These are phyloP conservation scores for Powellomyces hirtus DNA, from an alignment of 192 early-diverging fungal species.

Conservation along the genomic window DNA sequence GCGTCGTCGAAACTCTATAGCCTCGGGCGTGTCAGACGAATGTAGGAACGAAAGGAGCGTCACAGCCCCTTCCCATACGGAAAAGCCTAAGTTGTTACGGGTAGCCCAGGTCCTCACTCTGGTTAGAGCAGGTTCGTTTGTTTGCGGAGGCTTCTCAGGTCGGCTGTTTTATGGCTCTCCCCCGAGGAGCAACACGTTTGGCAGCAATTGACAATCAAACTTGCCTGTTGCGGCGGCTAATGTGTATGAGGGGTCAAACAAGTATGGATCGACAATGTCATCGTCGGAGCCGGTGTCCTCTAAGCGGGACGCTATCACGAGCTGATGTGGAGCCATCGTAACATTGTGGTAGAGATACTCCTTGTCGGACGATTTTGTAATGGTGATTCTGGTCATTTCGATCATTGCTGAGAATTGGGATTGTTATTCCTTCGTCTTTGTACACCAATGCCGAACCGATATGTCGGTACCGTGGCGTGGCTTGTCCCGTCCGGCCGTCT, in stretches of 20 bases:
- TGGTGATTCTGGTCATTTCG: not conserved
- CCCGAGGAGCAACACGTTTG: no score
- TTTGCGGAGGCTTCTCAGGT: no score
- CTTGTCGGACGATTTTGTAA: slow-evolving; percentile 12
- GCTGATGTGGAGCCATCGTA: slow-evolving; percentile 9
- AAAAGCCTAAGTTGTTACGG: slow-evolving; percentile 9
- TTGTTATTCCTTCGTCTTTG: no score
- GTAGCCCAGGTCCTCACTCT: no score
- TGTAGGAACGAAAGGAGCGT: slow-evolving; percentile 22
- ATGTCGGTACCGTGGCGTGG: no score
- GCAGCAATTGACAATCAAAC: no score
- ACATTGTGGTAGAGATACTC: slow-evolving; percentile 23
- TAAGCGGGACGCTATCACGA: slow-evolving; percentile 6
- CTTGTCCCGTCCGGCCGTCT: no score
- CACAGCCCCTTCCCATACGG: slow-evolving; percentile 27
- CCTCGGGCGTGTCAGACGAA: not conserved
- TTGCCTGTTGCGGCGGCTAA: slow-evolving; percentile 23
- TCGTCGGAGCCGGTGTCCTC: slow-evolving; percentile 10
- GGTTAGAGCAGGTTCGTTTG: no score
- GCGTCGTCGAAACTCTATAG: slow-evolving; percentile 17
- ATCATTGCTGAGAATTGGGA: no score
- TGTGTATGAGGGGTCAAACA: slow-evolving; percentile 25
- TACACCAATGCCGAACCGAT: no score
- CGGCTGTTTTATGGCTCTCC: no score
- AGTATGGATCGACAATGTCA: slow-evolving; percentile 20